Conservation (phyloP, 257 asterid species). For the Penstemon barbatus region DNA sequence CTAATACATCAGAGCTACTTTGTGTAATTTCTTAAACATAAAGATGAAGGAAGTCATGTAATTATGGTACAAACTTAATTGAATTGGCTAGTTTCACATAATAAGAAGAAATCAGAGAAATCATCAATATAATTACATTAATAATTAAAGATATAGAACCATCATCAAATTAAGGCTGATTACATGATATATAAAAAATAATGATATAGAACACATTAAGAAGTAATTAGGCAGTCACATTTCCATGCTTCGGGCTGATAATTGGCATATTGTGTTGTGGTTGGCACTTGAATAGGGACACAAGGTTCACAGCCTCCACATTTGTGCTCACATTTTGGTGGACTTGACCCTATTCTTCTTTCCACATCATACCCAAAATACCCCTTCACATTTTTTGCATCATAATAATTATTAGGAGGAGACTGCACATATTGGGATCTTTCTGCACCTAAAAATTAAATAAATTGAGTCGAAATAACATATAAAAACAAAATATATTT, state of each 20-base stretch:
- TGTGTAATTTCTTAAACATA: no score
- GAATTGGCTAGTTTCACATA: no score
- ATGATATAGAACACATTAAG: background rate
- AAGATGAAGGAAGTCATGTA: no score
- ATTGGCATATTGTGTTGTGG: constrained; percentile 28
- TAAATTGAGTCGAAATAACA: no score
- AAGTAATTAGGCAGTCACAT: constrained; percentile 35
- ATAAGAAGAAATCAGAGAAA: no score
- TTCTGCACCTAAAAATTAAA: background rate
- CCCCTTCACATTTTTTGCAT: constrained; percentile 3
- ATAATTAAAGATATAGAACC: no score
- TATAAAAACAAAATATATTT: no score
- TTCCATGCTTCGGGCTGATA: constrained; percentile 48
- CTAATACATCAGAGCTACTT: no score
- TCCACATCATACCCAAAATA: background rate
- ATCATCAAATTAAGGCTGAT: no score
- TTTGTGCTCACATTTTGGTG: constrained; percentile 42
- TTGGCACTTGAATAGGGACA: constrained; percentile 36
- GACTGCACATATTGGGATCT: constrained; percentile 1
- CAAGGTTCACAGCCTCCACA: constrained; percentile 41
- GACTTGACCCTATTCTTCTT: constrained; percentile 36
- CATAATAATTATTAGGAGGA: background rate
- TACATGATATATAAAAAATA: no score
- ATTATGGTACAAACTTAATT: no score
- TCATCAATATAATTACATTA: no score